Evolutionary conservation across 2,329 filamentous ascomycete species (phyloP).

Genomic region (Cercospora brassicicola): DNA sequence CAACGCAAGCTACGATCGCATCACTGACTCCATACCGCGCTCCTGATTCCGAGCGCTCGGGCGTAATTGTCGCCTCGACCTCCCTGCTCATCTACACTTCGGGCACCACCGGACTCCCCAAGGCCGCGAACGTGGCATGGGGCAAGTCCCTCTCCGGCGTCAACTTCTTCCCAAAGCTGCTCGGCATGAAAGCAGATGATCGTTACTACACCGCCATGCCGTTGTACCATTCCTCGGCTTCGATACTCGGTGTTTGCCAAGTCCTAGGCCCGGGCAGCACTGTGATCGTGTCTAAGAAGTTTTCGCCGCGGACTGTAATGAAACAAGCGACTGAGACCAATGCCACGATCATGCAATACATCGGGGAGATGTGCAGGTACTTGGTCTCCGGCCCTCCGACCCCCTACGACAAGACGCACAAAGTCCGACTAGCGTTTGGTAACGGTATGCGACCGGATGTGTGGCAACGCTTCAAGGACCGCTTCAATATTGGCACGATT

Average conservation of each 20-base stretch:
- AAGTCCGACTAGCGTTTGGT: conserved; percentile 73
- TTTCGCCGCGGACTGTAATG: conserved; percentile 77
- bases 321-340: conserved; percentile 67
- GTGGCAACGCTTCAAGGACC: conserved; percentile 78
- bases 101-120: conserved; percentile 81
- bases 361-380: conserved; percentile 84
- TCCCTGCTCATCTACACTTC: conserved; percentile 80
- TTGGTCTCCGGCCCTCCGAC: conserved; percentile 66
- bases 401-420: conserved; percentile 70
- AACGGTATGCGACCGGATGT: conserved; percentile 79
- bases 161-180: conserved; percentile 30
- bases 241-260: conserved; percentile 66
- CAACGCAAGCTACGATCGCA: conserved; percentile 51
- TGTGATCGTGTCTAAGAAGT: conserved; percentile 71
- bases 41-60: conserved; percentile 36
- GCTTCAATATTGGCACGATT: conserved; percentile 52
- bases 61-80: conserved; percentile 50
- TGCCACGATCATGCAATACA: conserved; percentile 80
- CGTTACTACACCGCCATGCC: conserved; percentile 91
- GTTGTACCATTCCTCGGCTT: conserved; percentile 79
- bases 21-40: conserved; percentile 32
- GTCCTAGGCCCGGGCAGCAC: conserved; percentile 59
- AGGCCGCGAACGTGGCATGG: conserved; percentile 49
- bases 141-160: conserved; percentile 32
- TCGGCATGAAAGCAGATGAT: conserved; percentile 69